phyloP scores from a whole-genome alignment of 78 protist species.

The Guillardia theta region DNA sequence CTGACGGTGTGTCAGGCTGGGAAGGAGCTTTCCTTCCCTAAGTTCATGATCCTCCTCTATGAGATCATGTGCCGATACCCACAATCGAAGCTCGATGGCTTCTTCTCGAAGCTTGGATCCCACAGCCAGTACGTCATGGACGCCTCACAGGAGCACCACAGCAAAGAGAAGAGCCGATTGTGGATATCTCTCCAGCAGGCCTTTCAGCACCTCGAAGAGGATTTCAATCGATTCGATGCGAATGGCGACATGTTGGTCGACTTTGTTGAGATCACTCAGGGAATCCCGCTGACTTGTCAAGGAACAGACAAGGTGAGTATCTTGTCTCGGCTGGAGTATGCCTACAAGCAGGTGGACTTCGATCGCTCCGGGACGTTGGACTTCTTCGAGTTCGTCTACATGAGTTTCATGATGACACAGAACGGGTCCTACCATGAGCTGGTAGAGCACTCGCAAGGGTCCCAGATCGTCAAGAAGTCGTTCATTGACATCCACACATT shows the following conservation, averaged over 20 bases:
- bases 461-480: background rate
- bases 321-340: constrained; percentile 12
- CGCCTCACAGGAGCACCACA: background rate
- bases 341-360: background rate
- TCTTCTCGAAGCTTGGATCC: background rate
- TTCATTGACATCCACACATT: background rate
- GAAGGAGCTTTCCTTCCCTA: constrained; percentile 3
- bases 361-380: background rate
- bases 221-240: background rate
- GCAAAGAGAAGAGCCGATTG: background rate
- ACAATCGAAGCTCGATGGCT: background rate
- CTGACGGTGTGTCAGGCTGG: background rate
- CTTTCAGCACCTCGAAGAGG: background rate
- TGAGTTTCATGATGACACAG: background rate
- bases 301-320: background rate
- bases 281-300: background rate
- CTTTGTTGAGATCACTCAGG: background rate
- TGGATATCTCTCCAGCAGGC: background rate
- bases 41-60: constrained; percentile 5
- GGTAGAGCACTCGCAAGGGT: background rate
- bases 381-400: constrained; percentile 38
- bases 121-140: background rate
- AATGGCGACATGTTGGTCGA: background rate
- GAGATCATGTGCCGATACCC: background rate
- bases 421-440: constrained; percentile 21